Percentiles rank a stretch among this genome's conserved stretches.
phyloP scores from a whole-genome alignment of 2,329 filamentous ascomycete species.

The Colletotrichum simmondsii region DNA sequence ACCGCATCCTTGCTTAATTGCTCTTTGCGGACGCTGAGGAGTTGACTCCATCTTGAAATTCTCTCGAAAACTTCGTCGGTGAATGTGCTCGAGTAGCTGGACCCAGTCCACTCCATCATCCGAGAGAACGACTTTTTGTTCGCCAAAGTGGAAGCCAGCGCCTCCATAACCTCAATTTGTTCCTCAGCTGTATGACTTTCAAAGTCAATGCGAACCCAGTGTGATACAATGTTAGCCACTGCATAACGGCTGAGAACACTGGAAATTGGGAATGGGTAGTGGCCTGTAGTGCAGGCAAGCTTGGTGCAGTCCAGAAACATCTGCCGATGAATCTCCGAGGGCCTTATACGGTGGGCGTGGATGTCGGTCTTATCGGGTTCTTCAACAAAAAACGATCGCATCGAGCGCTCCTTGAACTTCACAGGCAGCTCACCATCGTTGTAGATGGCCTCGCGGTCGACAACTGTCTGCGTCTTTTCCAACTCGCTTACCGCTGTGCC shows the following conservation, averaged over 20 bases:
- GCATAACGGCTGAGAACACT: constrained; percentile 29
- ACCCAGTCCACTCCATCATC: not conserved
- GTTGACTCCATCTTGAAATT: not conserved
- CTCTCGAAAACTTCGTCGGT: not conserved
- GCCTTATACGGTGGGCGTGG: constrained; percentile 8
- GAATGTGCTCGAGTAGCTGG: constrained; percentile 31
- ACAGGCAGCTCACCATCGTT: constrained; percentile 41
- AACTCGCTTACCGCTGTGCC: constrained; percentile 35
- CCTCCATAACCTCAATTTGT: constrained; percentile 39
- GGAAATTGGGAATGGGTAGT: not conserved
- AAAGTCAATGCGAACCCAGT: constrained; percentile 34
- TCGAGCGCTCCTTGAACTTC: constrained; percentile 43
- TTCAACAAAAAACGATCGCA: constrained; percentile 42
- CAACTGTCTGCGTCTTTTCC: constrained; percentile 14
- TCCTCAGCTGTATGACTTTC: constrained; percentile 34
- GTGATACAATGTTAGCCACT: constrained; percentile 30
- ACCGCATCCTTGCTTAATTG: constrained; percentile 27
- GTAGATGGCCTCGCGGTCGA: constrained; percentile 34
- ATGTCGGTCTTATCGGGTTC: constrained; percentile 5
- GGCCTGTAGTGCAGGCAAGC: constrained; percentile 21
- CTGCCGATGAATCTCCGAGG: constrained; percentile 39
- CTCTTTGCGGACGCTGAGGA: not conserved
- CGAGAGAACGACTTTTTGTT: constrained; percentile 28
- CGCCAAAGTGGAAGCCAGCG: constrained; percentile 33
- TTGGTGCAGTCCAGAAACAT: constrained; percentile 38